Evolutionary conservation across 2,329 filamentous ascomycete species (phyloP), one percentile per base, ranked within the genome.

Genomic region (Neoscytalidium dimidiatum): DNA sequence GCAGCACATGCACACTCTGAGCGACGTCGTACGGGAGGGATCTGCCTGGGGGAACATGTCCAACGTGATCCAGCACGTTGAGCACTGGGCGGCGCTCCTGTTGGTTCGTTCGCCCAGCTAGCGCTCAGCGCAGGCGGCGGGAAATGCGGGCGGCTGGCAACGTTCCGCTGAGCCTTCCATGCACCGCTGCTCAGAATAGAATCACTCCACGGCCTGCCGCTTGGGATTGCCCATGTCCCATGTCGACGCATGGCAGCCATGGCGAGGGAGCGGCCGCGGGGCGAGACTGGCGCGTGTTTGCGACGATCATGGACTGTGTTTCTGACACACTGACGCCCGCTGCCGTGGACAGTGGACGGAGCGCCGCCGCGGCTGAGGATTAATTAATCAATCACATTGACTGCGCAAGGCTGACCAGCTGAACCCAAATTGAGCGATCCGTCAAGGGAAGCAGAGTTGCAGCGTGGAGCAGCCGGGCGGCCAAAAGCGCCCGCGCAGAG

Each of bases 1-100:
- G 41, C 56, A 60, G 56, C 56, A 46, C 56, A 60, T 60, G 56
- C 56, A 60, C 41, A 46, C 56, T 60, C 56, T 29, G 38, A 46
- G 38, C 56, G 56, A 60, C 41, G 56, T 60, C 56, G 56, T 31
- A 60, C 56, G 38, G 56, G 56, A 60, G 56, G 56, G 56, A 60
- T 60, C 56, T 29, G 56, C 56, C 38, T 60, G 56, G 56, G 14
- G 23, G 56, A 29, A 48, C 41, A 33, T 33, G 49, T 60, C 26
- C 56, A 60, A 60, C 56, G 43, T 60, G 43, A 44, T 60, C 56
- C 41, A 44, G 38, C 56, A 46, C 41, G 56, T 60, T 60, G 56
- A 58, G 23, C 17, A 17, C 52, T 17, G 46, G 17, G 53, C 35
- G 53, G 38, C 53, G 17, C 35, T 17, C 53, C 53, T 17, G 53